These are phyloP conservation scores for Reutealis trisperma DNA, from an alignment of 345 rosid species.

Conservation along the genomic window DNA sequence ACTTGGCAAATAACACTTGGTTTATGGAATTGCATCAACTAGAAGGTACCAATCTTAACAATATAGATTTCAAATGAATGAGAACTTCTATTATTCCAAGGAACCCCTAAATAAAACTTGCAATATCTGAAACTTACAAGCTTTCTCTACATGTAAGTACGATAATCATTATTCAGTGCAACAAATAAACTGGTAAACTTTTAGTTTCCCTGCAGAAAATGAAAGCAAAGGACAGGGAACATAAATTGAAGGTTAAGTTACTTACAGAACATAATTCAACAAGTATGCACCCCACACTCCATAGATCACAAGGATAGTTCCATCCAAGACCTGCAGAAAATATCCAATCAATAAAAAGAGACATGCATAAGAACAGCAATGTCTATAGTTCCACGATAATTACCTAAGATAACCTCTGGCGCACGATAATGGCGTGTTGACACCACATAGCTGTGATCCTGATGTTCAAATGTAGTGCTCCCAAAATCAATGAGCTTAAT, in stretches of 20 bases:
- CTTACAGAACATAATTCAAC: constrained; percentile 81
- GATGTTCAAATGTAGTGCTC: constrained; percentile 78
- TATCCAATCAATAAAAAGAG: constrained; percentile 9
- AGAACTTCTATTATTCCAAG: neutral
- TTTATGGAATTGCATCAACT: neutral
- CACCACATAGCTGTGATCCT: constrained; percentile 78
- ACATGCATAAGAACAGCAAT: neutral
- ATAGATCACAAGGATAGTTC: constrained; percentile 82
- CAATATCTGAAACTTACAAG: neutral
- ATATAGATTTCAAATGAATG: neutral
- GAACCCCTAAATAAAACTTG: neutral
- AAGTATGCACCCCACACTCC: constrained; percentile 84
- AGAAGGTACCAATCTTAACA: neutral
- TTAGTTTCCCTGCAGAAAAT: neutral
- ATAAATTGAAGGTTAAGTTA: neutral
- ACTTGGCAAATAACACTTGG: neutral
- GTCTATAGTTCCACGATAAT: constrained; percentile 12
- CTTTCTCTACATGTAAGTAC: constrained; percentile 3
- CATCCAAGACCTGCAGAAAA: constrained; percentile 65
- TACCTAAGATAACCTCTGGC: constrained; percentile 80
- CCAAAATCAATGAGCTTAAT: constrained; percentile 89
- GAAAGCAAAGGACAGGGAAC: neutral
- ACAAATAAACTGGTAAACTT: neutral
- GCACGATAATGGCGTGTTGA: constrained; percentile 88
- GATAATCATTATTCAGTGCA: neutral